phyloP scores from a whole-genome alignment of 805 yeast genomes.

The Candida tibetensis region DNA sequence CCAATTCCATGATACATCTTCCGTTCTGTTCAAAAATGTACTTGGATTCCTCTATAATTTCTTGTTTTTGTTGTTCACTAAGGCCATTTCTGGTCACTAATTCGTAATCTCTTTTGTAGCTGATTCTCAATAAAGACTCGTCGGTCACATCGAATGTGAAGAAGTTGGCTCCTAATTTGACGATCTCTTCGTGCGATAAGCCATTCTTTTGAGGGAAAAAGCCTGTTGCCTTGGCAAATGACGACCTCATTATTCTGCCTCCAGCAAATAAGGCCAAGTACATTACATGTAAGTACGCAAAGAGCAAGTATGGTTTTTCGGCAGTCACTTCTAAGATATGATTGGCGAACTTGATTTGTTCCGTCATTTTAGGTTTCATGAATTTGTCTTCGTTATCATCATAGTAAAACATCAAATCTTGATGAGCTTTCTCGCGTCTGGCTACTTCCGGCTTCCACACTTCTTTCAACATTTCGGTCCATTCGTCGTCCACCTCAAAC shows the following conservation, averaged over 20 bases:
- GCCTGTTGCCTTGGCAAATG: slow-evolving; percentile 62
- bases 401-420: slow-evolving; percentile 69
- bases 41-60: slow-evolving; percentile 64
- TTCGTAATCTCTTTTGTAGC: slow-evolving; percentile 75
- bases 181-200: slow-evolving; percentile 59
- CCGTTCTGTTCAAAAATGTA: slow-evolving; percentile 64
- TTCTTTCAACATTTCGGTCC: slow-evolving; percentile 48
- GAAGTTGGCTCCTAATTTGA: slow-evolving; percentile 63
- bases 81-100: slow-evolving; percentile 68
- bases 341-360: slow-evolving; percentile 59
- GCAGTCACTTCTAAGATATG: slow-evolving; percentile 55
- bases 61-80: slow-evolving; percentile 67
- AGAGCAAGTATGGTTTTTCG: slow-evolving; percentile 65
- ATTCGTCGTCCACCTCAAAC: slow-evolving; percentile 32
- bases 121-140: slow-evolving; percentile 59
- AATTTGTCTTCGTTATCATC: slow-evolving; percentile 55
- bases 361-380: slow-evolving; percentile 52
- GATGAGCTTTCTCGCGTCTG: slow-evolving; percentile 52
- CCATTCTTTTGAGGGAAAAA: slow-evolving; percentile 74
- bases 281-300: slow-evolving; percentile 84
- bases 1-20: slow-evolving; percentile 63
- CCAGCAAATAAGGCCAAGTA: slow-evolving; percentile 87
- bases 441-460: slow-evolving; percentile 73
- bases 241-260: slow-evolving; percentile 69
- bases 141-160: slow-evolving; percentile 69